These are phyloP conservation scores for Neonectria ditissima DNA, from an alignment of 2,329 filamentous ascomycete species.

Conservation along the genomic window DNA sequence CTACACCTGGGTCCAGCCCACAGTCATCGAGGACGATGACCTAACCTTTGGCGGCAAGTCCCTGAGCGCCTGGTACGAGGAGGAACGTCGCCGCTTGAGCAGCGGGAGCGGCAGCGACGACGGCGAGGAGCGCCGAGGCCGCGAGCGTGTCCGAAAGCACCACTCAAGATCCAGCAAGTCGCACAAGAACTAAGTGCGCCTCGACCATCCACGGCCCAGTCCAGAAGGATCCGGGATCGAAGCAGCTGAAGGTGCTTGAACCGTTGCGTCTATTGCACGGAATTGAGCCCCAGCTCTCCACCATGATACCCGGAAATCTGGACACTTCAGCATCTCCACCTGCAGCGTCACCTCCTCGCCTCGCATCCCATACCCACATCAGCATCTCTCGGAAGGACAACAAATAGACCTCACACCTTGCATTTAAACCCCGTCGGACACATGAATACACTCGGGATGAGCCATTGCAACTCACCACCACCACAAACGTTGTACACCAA, in stretches of 20 bases:
- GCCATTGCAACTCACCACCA: conserved; percentile 9
- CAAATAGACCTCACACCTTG: conserved; percentile 38
- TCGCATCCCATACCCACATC: conserved; percentile 22
- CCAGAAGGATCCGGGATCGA: neutral
- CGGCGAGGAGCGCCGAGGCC: conserved; percentile 54
- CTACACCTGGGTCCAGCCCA: conserved; percentile 64
- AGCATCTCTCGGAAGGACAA: conserved; percentile 38
- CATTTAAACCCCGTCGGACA: conserved; percentile 8
- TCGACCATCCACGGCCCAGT: neutral
- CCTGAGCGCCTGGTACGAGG: conserved; percentile 70
- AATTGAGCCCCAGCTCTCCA: conserved; percentile 15
- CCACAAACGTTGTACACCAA: conserved; percentile 17
- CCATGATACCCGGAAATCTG: conserved; percentile 39
- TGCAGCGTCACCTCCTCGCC: conserved; percentile 2
- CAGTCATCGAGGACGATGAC: conserved; percentile 71
- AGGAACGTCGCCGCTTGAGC: conserved; percentile 62
- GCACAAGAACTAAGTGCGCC: conserved; percentile 47
- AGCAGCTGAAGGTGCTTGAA: neutral
- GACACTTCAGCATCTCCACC: neutral
- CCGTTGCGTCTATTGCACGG: conserved; percentile 7
- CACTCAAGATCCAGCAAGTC: conserved; percentile 45
- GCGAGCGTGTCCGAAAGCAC: conserved; percentile 52
- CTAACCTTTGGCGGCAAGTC: conserved; percentile 71
- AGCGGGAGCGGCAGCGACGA: conserved; percentile 52
- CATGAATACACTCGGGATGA: conserved; percentile 19